phyloP scores from a whole-genome alignment of 2,329 filamentous ascomycete species.

The Pseudogymnoascus sp. region DNA sequence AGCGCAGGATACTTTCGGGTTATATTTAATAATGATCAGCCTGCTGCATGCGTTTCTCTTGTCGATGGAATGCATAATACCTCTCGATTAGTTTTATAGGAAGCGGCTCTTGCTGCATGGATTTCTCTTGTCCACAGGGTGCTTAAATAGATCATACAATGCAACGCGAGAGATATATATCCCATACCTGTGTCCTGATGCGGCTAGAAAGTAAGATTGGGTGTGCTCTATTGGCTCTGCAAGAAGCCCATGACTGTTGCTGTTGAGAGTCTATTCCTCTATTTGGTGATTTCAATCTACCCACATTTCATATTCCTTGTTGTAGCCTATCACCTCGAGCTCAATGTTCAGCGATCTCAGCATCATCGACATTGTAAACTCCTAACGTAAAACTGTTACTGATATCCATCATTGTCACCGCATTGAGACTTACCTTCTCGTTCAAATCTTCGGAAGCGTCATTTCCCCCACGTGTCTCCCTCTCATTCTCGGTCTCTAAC shows the following conservation, averaged over 20 bases:
- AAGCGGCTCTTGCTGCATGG: not conserved
- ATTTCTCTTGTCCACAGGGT: not conserved
- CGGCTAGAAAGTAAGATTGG: not conserved
- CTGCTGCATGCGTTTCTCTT: not conserved
- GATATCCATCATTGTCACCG: not conserved
- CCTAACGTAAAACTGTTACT: constrained; percentile 31
- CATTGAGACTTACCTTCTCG: constrained; percentile 34
- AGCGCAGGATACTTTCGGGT: not conserved
- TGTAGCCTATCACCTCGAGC: constrained; percentile 53
- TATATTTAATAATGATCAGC: not conserved
- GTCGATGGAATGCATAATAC: not conserved
- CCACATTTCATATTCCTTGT: constrained; percentile 50
- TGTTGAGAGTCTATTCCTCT: not conserved
- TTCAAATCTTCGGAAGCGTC: constrained; percentile 29
- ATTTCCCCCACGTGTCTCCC: constrained; percentile 25
- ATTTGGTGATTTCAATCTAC: constrained; percentile 33
- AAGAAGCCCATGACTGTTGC: not conserved
- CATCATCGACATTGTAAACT: constrained; percentile 65
- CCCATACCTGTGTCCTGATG: not conserved
- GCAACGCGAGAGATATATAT: not conserved
- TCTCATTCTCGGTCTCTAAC: constrained; percentile 29
- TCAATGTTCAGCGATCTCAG: constrained; percentile 57
- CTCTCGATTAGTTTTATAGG: not conserved
- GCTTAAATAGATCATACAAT: not conserved
- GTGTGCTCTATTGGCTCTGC: not conserved